Base-by-base conservation (phyloP, 1,284 basidiomycete genomes). In the Pyrrhoderma noxium region DNA sequence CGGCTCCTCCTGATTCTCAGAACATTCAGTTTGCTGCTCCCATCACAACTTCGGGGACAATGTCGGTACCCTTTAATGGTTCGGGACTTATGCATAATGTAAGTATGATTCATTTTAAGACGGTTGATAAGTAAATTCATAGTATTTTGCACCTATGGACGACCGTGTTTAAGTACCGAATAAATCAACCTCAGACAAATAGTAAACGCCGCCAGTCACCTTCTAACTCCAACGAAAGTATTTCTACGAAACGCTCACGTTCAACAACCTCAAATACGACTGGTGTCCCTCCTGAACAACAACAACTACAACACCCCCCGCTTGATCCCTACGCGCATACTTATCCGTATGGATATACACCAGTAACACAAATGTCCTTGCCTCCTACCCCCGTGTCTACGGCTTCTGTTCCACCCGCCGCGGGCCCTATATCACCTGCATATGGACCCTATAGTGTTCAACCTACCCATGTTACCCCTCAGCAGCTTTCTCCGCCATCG, bases 171-270 rank as follows among this genome's bases (percentile, higher is more conserved):
- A 16, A 45, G 41, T 51, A 51, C 21, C 27, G 25, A 37, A 13
- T 36, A 16, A 14, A 19, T 2, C 11, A 31, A 4, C 41, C 22
- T 11, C 45, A 42, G 9, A 22, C 9, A 3, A 45, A 37, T 16
- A 21, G 41, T 16, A 51, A 51, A 37, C 49, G 49, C 22, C 21
- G 40, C 21, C 9, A 44, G 31, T 45, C 49, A 18, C 41, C 49
- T 21, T 18, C 43, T 21, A 14, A 36, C 8, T 18, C 43, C 34
- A 14, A 36, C 8, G 22, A 44, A 23, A 46, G 25, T n/a, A 18
- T 41, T 14, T 23, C 21, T 11, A 9, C 49, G n/a, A 51, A 51
- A 34, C 49, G 49, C 21, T 2, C 31, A n/a, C 43, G 31, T 4
- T 44, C 49, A n/a, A 43, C 31, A 3, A n/a, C 42, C 11, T 31